These are phyloP conservation scores for Aspergillus nomiae DNA, from an alignment of 2,329 filamentous ascomycete species.

Conservation along the genomic window DNA sequence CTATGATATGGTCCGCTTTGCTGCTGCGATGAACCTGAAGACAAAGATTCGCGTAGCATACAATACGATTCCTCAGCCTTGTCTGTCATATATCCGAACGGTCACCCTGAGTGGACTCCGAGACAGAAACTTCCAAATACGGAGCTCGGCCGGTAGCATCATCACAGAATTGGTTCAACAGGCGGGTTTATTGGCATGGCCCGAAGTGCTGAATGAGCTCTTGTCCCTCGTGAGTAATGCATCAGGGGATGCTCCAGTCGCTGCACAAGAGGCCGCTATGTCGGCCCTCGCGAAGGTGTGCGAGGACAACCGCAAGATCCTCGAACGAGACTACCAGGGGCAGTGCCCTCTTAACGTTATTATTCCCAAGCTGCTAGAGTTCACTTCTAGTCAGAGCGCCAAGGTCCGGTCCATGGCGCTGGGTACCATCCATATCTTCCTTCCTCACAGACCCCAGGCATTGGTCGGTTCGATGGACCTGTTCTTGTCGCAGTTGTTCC, in stretches of 20 bases:
- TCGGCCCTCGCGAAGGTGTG: constrained; percentile 91
- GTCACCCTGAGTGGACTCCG: constrained; percentile 77
- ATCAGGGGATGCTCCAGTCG: constrained; percentile 64
- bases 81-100: constrained; percentile 75
- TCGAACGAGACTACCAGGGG: constrained; percentile 86
- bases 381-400: constrained; percentile 73
- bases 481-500: constrained; percentile 80
- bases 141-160: constrained; percentile 87
- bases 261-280: constrained; percentile 91
- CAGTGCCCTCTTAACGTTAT: constrained; percentile 85
- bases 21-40: constrained; percentile 92
- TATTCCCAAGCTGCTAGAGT: constrained; percentile 86
- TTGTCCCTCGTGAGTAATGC: constrained; percentile 75
- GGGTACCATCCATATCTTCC: constrained; percentile 87
- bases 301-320: constrained; percentile 85
- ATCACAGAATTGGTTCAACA: constrained; percentile 87
- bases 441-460: constrained; percentile 79
- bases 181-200: constrained; percentile 87
- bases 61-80: constrained; percentile 72
- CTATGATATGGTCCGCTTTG: constrained; percentile 77
- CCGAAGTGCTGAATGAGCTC: constrained; percentile 82
- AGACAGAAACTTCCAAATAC: constrained; percentile 79
- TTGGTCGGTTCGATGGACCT: constrained; percentile 78
- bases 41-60: constrained; percentile 81
- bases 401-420: constrained; percentile 81